These are phyloP conservation scores for Biancaea sappan DNA, from an alignment of 306 rosid genomes.

Conservation along the genomic window DNA sequence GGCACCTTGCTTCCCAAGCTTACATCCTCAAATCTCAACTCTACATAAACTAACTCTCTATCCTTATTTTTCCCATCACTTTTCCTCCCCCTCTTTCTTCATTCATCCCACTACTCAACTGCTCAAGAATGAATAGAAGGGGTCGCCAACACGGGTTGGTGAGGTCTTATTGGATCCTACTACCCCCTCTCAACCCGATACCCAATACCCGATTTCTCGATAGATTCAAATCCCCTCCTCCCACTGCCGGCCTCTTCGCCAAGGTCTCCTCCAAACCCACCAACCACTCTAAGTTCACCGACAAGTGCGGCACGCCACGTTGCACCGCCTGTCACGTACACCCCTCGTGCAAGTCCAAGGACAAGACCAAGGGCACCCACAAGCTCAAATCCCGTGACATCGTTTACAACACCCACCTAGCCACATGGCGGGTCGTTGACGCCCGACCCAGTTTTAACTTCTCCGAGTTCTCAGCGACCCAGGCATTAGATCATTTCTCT, in stretches of 20 bases:
- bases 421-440: constrained; percentile 43
- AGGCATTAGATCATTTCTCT: constrained; percentile 39
- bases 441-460: not conserved
- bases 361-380: constrained; percentile 60
- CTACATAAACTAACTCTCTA: not conserved
- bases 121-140: constrained; percentile 66
- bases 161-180: constrained; percentile 52
- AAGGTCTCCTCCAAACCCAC: constrained; percentile 69
- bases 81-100: too few species aligned
- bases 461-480: constrained; percentile 44
- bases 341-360: constrained; percentile 60
- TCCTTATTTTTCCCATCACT: not conserved
- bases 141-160: constrained; percentile 89
- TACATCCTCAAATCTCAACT: not conserved
- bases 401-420: constrained; percentile 33
- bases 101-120: constrained; percentile 21
- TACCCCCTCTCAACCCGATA: constrained; percentile 47
- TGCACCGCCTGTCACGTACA: constrained; percentile 53
- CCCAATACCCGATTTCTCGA: constrained; percentile 41
- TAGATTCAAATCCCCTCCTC: constrained; percentile 44
- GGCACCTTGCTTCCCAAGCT: not conserved
- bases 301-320: constrained; percentile 51
- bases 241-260: constrained; percentile 61
- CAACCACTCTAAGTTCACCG: constrained; percentile 80
- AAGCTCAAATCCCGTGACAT: constrained; percentile 41